A percentile compares a stretch with the other conserved stretches of the same genome.
Conservation (phyloP, 208 protist species). For the Phytomonas sp. region DNA sequence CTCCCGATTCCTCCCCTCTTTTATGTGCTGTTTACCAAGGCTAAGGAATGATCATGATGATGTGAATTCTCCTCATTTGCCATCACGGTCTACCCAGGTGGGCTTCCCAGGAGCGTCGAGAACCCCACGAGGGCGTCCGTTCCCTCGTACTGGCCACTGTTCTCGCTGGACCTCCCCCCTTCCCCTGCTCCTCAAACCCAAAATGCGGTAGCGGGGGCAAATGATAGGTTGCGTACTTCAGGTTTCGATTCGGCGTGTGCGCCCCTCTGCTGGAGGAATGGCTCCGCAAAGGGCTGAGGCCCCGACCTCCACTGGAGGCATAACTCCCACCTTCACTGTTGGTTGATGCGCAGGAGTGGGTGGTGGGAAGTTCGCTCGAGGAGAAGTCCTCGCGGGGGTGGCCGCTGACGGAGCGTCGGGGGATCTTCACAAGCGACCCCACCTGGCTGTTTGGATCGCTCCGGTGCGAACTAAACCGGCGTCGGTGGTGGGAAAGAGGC, state of each 20-base stretch:
- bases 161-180: too few relatives aligned
- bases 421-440: background rate
- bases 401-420: background rate
- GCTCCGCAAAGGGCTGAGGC: background rate
- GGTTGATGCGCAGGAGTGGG: background rate
- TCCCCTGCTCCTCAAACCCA: background rate
- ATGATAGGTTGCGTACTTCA: background rate
- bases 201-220: background rate
- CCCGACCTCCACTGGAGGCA: background rate
- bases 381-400: background rate
- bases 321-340: background rate
- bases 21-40: background rate
- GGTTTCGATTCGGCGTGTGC: background rate
- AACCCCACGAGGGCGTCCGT: too few relatives aligned
- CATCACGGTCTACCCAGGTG: too few relatives aligned
- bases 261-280: background rate
- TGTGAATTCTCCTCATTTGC: background rate
- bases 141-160: too few relatives aligned
- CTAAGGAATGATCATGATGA: background rate
- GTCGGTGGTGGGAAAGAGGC: background rate
- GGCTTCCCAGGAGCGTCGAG: too few relatives aligned
- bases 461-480: background rate
- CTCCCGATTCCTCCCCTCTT: background rate
- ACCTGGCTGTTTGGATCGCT: background rate
- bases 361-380: background rate